A percentile compares a stretch with the other conserved stretches of the same genome.
phyloP scores from a whole-genome alignment of 1,284 basidiomycete genomes.

The Heterobasidion irregulare region DNA sequence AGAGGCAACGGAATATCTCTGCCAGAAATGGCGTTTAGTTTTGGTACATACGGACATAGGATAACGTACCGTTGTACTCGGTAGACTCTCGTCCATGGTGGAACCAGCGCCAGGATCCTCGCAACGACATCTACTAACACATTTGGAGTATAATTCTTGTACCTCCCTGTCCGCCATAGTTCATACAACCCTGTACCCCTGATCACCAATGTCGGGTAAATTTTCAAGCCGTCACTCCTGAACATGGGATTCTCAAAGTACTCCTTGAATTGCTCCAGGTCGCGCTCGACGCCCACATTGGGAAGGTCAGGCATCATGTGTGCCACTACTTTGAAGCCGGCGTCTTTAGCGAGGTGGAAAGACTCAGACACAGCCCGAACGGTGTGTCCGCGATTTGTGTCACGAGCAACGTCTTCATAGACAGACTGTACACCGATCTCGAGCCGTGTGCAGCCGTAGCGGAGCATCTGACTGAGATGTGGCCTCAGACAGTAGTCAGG shows the following conservation, averaged over 20 bases:
- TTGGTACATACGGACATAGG: conserved; percentile 1
- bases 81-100: conserved; percentile 98
- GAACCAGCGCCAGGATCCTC: conserved; percentile 91
- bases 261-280: conserved; percentile 97
- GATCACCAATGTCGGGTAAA: conserved; percentile 98
- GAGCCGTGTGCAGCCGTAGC: conserved; percentile 96
- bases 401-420: conserved; percentile 97
- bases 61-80: conserved; percentile 79
- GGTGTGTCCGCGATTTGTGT: conserved; percentile 97
- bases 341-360: conserved; percentile 98
- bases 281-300: conserved; percentile 94
- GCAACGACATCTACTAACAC: conserved; percentile 97
- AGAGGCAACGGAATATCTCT: conserved; percentile 96
- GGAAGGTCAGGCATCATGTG: conserved; percentile 99
- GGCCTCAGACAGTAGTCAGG: conserved; percentile 98
- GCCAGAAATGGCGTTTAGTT: conserved; percentile 6
- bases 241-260: conserved; percentile 99
- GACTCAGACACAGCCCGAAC: conserved; percentile 96
- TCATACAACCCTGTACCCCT: conserved; percentile 97
- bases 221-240: conserved; percentile 94
- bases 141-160: conserved; percentile 99
- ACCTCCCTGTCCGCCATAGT: conserved; percentile 92
- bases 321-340: conserved; percentile 98
- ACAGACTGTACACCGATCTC: conserved; percentile 99
- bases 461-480: conserved; percentile 97